Percentiles rank a stretch among this genome's conserved stretches.
These are phyloP conservation scores for Pseudoneurospora amorphoporcata DNA, from an alignment of 495 filamentous ascomycete species.

Conservation along the genomic window DNA sequence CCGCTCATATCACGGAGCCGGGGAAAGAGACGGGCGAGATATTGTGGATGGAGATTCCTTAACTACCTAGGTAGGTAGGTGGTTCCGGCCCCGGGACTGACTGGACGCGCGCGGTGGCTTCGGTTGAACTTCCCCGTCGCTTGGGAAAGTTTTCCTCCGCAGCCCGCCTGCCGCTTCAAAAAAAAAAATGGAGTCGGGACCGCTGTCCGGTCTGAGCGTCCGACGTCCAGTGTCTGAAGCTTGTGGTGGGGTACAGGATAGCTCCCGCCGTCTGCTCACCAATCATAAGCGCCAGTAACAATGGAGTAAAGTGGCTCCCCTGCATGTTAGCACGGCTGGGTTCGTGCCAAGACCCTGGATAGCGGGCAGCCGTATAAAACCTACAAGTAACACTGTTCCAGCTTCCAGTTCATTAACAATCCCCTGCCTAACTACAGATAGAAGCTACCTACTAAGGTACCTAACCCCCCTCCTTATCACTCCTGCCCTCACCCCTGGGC, in stretches of 20 bases:
- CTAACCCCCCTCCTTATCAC: background rate
- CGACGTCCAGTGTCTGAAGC: constrained; percentile 1
- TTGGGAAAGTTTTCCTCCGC: constrained; percentile 16
- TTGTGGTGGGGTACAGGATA: background rate
- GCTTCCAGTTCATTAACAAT: background rate
- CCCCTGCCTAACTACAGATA: background rate
- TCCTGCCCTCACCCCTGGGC: background rate
- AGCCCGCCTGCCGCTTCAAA: background rate
- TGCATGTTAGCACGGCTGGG: background rate
- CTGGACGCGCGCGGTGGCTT: background rate
- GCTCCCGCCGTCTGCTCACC: background rate
- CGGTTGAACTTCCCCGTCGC: background rate
- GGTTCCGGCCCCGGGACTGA: background rate
- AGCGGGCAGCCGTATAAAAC: background rate
- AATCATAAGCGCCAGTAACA: background rate
- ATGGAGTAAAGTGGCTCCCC: background rate
- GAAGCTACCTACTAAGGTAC: background rate
- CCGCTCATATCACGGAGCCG: constrained; percentile 8
- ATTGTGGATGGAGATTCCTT: background rate
- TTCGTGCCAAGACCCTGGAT: background rate
- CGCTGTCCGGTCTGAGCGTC: constrained; percentile 6
- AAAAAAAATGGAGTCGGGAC: constrained; percentile 7
- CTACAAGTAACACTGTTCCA: background rate
- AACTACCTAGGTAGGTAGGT: background rate
- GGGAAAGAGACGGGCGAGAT: background rate